Evolutionary conservation across 2,329 filamentous ascomycete genomes (phyloP).

Genomic region (Fusarium anguioides): DNA sequence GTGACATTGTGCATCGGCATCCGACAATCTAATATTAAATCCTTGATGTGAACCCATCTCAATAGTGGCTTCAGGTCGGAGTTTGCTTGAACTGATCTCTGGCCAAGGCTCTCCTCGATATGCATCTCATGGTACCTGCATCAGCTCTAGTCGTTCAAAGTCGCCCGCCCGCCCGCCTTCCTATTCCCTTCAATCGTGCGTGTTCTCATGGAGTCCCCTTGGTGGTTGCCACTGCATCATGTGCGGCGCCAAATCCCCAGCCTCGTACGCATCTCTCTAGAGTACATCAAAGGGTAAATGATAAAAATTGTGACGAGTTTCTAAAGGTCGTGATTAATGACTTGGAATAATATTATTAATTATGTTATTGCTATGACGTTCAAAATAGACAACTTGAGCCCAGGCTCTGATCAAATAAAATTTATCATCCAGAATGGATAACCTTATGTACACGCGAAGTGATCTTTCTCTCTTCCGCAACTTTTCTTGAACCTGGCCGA

Average conservation of each 20-base stretch:
- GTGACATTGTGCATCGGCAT: not conserved
- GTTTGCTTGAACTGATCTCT: constrained; percentile 14
- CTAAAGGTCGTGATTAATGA: no score
- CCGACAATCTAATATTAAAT: not conserved
- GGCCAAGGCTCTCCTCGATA: not conserved
- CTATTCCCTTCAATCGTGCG: constrained; percentile 1
- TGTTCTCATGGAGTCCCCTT: constrained; percentile 5
- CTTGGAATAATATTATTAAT: no score
- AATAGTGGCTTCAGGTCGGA: constrained; percentile 13
- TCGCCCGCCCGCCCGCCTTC: no score
- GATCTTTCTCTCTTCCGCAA: no score
- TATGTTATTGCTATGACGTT: no score
- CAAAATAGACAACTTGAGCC: no score
- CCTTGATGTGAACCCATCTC: constrained; percentile 19
- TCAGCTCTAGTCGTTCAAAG: constrained; percentile 10
- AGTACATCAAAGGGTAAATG: not conserved
- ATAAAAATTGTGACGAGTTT: not conserved
- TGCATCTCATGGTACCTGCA: constrained; percentile 34
- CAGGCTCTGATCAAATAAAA: no score
- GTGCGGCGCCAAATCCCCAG: constrained; percentile 17
- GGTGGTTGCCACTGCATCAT: constrained; percentile 2
- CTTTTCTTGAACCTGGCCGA: not conserved
- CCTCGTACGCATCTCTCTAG: constrained; percentile 5
- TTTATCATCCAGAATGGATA: no score
- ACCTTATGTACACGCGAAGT: no score